These are phyloP conservation scores for Ophiostoma quercus DNA, from an alignment of 2,329 filamentous ascomycete species.

Conservation along the genomic window DNA sequence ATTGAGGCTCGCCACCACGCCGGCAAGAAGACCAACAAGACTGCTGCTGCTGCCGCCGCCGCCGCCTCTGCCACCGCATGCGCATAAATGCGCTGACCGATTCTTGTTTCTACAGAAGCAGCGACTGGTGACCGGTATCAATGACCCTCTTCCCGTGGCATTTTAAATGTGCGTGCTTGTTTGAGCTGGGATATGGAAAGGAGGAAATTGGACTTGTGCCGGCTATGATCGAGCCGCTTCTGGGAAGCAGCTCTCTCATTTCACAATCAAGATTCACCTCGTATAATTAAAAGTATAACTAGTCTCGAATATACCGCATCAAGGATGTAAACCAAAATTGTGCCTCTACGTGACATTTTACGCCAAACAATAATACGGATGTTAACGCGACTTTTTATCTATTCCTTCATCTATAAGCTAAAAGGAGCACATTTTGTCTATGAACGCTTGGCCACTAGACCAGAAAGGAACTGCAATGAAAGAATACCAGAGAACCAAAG, in stretches of 20 bases:
- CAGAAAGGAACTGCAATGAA: background rate
- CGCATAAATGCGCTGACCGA: background rate
- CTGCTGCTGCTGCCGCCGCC: background rate
- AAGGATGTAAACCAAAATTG: background rate
- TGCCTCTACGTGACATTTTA: background rate
- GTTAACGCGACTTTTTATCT: background rate
- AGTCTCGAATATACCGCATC: constrained; percentile 13
- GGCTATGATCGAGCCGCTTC: background rate
- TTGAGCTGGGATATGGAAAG: background rate
- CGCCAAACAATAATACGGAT: no score
- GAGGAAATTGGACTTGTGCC: background rate
- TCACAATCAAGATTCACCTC: background rate
- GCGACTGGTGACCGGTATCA: background rate
- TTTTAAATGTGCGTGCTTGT: background rate
- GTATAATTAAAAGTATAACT: constrained; percentile 11
- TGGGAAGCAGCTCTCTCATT: background rate
- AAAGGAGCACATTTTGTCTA: background rate
- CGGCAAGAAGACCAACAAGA: constrained; percentile 14
- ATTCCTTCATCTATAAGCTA: background rate
- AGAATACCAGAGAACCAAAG: background rate
- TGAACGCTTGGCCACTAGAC: constrained; percentile 3
- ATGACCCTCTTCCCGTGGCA: background rate
- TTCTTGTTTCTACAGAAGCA: background rate
- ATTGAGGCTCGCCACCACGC: constrained; percentile 19
- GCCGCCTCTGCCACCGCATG: background rate